Conservation (phyloP, 192 early-diverging fungal genomes). For the Podila clonocystis region DNA sequence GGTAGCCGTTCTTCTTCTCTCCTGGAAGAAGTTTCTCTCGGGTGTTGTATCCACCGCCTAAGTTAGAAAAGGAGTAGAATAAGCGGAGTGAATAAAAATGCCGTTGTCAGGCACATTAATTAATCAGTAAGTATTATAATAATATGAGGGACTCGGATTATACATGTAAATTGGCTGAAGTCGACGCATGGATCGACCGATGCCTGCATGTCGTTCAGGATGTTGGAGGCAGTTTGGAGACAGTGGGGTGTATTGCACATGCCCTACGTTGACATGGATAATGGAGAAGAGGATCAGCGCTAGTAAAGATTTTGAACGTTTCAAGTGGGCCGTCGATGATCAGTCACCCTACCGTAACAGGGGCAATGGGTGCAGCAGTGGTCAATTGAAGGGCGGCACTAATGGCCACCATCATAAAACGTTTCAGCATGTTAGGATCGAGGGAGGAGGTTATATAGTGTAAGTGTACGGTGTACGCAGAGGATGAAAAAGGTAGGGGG, state of each 20-base stretch:
- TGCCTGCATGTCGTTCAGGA: slow-evolving; percentile 61
- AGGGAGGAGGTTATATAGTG: not conserved
- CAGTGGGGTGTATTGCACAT: slow-evolving; percentile 65
- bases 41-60: slow-evolving; percentile 23
- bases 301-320: not conserved
- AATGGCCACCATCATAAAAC: slow-evolving; percentile 20
- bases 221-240: slow-evolving; percentile 50
- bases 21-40: slow-evolving; percentile 14
- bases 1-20: slow-evolving; percentile 15
- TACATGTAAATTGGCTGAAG: slow-evolving; percentile 73
- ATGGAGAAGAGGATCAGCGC: not conserved
- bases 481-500: too few relatives aligned
- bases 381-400: slow-evolving; percentile 19
- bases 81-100: not conserved
- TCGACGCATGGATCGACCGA: slow-evolving; percentile 71
- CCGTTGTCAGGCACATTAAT: not conserved
- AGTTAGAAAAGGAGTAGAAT: not conserved
- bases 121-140: not conserved
- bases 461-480: too few relatives aligned
- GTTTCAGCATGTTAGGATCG: slow-evolving; percentile 2
- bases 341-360: not conserved
- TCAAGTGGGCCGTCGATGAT: not conserved
- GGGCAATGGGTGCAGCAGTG: slow-evolving; percentile 1
- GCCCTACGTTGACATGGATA: slow-evolving; percentile 4
- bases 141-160: slow-evolving; percentile 15